phyloP scores from a whole-genome alignment of 306 rosid species.

The Quercus bicolor region DNA sequence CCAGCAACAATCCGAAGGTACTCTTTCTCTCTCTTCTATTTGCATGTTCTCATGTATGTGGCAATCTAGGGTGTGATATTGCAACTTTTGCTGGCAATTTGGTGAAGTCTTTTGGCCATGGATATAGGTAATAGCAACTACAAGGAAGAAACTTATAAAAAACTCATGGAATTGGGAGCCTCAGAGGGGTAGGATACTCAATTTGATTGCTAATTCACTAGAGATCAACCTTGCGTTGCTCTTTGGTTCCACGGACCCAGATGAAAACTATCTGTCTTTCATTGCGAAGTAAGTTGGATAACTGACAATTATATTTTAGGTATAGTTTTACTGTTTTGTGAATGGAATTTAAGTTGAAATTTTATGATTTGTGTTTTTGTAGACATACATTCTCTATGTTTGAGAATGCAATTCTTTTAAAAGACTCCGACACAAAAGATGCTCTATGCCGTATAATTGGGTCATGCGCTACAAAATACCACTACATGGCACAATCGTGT shows the following conservation, averaged over 20 bases:
- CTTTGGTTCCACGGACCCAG: conserved; percentile 70
- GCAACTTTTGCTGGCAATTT: neutral
- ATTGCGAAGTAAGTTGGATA: conserved; percentile 59
- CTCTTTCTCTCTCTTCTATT: neutral
- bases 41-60: conserved; percentile 6
- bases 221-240: conserved; percentile 78
- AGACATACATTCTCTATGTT: conserved; percentile 76
- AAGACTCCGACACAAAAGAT: conserved; percentile 69
- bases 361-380: conserved; percentile 26
- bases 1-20: conserved; percentile 51
- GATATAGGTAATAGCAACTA: conserved; percentile 49
- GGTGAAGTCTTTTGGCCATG: conserved; percentile 15
- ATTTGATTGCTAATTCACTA: conserved; percentile 81
- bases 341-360: conserved; percentile 8
- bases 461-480: conserved; percentile 87
- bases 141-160: conserved; percentile 55
- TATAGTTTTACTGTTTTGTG: neutral
- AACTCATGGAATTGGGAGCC: conserved; percentile 91
- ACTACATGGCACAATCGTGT: conserved; percentile 75
- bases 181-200: conserved; percentile 75
- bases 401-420: conserved; percentile 60
- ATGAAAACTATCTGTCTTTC: conserved; percentile 75
- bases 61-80: neutral
- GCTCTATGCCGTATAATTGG: conserved; percentile 82
- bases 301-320: neutral